These are phyloP conservation scores for Galeopsis tetrahit DNA, from an alignment of 257 asterid genomes.

Conservation along the genomic window DNA sequence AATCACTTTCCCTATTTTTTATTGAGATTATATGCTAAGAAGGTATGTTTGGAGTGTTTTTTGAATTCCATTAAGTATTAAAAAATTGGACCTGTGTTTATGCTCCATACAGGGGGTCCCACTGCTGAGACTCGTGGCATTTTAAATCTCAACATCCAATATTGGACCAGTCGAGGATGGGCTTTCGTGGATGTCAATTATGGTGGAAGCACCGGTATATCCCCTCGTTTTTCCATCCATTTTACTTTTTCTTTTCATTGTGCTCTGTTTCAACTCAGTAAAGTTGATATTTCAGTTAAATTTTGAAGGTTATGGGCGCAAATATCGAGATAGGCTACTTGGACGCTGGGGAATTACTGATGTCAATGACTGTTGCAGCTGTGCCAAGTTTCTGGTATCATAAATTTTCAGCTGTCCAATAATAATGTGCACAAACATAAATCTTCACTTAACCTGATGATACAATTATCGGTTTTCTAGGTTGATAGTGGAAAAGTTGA, in stretches of 20 bases:
- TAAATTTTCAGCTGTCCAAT: not conserved
- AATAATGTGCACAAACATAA: constrained; percentile 12
- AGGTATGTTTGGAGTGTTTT: constrained; percentile 9
- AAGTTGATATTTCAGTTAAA: constrained; percentile 29
- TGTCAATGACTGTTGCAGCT: constrained; percentile 96
- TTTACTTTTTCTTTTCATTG: not conserved
- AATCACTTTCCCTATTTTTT: not conserved
- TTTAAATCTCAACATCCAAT: constrained; percentile 79
- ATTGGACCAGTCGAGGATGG: constrained; percentile 99
- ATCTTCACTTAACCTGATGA: constrained; percentile 18
- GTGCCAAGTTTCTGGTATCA: constrained; percentile 87
- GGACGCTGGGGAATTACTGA: constrained; percentile 93
- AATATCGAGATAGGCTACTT: constrained; percentile 84
- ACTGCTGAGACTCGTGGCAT: constrained; percentile 90
- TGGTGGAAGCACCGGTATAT: constrained; percentile 95
- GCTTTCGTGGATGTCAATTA: constrained; percentile 97
- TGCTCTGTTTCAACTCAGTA: constrained; percentile 21
- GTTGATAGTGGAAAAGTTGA: constrained; percentile 88
- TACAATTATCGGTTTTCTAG: constrained; percentile 44
- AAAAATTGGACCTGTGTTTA: constrained; percentile 3
- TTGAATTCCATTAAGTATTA: constrained; percentile 1
- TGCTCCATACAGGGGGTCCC: constrained; percentile 77
- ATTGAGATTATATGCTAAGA: not conserved
- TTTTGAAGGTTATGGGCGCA: constrained; percentile 89
- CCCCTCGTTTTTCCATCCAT: not conserved